phyloP scores from a whole-genome alignment of 805 yeast species.

The Clavispora vitiphila region DNA sequence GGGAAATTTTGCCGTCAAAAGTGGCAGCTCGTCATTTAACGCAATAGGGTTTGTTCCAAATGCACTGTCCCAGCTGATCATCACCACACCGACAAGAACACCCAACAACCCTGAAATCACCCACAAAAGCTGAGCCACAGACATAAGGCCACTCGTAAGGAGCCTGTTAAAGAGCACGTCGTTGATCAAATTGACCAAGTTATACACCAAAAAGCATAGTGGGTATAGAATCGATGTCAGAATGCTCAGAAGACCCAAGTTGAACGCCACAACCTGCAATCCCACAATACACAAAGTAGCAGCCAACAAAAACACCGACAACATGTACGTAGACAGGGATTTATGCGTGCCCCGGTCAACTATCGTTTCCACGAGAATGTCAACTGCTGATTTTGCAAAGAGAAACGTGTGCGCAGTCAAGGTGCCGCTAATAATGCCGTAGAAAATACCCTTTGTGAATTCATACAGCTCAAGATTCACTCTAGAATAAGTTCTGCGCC shows the following conservation, averaged over 20 bases:
- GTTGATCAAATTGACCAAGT: conserved; percentile 51
- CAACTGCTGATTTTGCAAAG: conserved; percentile 81
- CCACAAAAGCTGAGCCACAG: conserved; percentile 46
- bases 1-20: conserved; percentile 14
- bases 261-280: conserved; percentile 66
- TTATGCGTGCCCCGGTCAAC: conserved; percentile 17
- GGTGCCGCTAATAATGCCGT: conserved; percentile 68
- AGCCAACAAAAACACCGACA: conserved; percentile 41
- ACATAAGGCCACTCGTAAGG: conserved; percentile 37
- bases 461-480: conserved; percentile 13
- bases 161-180: conserved; percentile 57
- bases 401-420: conserved; percentile 81
- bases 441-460: conserved; percentile 52
- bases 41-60: conserved; percentile 7
- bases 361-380: conserved; percentile 50
- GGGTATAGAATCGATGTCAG: conserved; percentile 82
- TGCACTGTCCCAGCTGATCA: conserved; percentile 53
- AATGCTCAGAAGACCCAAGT: conserved; percentile 63
- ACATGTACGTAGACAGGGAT: conserved; percentile 27
- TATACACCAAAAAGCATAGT: conserved; percentile 77
- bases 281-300: conserved; percentile 61
- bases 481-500: conserved; percentile 12
- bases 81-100: conserved; percentile 63
- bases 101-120: conserved; percentile 44
- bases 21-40: conserved; percentile 5